Conservation (phyloP, 1,284 basidiomycete species). For the Boletellus sp. region DNA sequence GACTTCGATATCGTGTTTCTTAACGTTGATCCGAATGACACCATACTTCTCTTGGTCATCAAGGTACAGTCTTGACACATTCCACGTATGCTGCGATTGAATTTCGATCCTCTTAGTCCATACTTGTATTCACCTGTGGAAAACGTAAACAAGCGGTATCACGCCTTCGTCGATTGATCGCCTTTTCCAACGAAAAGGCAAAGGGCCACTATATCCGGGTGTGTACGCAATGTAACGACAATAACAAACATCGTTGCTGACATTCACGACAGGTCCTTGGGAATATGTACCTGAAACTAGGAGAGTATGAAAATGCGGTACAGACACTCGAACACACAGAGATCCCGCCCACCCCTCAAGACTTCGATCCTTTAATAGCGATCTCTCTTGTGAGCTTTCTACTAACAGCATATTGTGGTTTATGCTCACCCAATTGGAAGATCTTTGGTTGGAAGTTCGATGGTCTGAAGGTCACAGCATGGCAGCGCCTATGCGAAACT, state of each 20-base stretch:
- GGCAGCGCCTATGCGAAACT: background rate
- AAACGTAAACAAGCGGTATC: background rate
- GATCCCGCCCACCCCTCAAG: background rate
- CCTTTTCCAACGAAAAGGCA: background rate
- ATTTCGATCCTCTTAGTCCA: background rate
- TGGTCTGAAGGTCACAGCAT: background rate
- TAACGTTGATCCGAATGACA: background rate
- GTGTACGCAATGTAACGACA: background rate
- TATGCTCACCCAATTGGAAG: background rate
- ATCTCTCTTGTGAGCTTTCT: background rate
- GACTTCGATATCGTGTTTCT: slow-evolving; percentile 1
- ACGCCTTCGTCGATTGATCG: background rate
- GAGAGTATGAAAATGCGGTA: slow-evolving; percentile 1
- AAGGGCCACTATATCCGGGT: slow-evolving; percentile 1
- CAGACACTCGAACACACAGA: background rate
- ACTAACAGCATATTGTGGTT: background rate
- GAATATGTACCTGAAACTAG: slow-evolving; percentile 4
- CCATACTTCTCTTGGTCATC: background rate
- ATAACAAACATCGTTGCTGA: background rate
- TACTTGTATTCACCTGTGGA: background rate
- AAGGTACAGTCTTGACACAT: slow-evolving; percentile 18
- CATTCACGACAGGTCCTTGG: background rate
- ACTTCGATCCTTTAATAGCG: background rate
- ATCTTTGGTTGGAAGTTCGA: background rate
- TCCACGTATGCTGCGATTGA: background rate